Base-by-base conservation (phyloP, 495 filamentous ascomycete species). In the Jackrogersella minutella region DNA sequence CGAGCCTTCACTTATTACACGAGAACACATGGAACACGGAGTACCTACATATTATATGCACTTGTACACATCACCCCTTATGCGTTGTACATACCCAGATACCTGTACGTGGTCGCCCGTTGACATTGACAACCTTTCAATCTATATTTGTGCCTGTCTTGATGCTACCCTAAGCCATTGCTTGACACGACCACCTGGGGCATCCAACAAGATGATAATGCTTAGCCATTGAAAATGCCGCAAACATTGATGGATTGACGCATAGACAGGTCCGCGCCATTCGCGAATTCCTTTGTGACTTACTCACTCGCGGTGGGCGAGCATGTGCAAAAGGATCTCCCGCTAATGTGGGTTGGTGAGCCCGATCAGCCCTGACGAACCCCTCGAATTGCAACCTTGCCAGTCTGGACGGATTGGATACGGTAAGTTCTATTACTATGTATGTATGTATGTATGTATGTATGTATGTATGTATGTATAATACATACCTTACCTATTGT, bases 301-400 rank as follows among this genome's bases (percentile, higher is more conserved):
- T 28, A 47, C n/a, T 6, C 10, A 30, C 22, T 36, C 40, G 34
- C n/a, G n/a, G 43, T 19, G 33, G 53, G 34, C 50, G 59, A 58
- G 53, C 59, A 68, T 68, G 66, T 68, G 59, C 59, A 64, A 55
- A 55, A n/a, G n/a, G 66, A 68, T 68, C 66, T 59, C 41, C 62
- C 66, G 59, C 59, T 63, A 68, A 62, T 54, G 40, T 43, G 37
- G 44, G 17, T 22, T 36, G 64, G 24, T 19, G 60, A 58, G 30
- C 43, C 30, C 57, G 52, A 46, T 54, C 58, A 68, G 52, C 65
- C 57, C 52, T 62, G 58, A 44, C 21, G 66, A 68, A 62, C 59
- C 59, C 65, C 65, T n/a, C 26, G 26, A 64, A 68, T n/a, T 68
- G 55, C 16, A 59, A 68, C 59, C 54, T 33, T 64, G 46, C 37